Evolutionary conservation across 2,329 filamentous ascomycete species (phyloP).

Genomic region (Hypocreales sp.): DNA sequence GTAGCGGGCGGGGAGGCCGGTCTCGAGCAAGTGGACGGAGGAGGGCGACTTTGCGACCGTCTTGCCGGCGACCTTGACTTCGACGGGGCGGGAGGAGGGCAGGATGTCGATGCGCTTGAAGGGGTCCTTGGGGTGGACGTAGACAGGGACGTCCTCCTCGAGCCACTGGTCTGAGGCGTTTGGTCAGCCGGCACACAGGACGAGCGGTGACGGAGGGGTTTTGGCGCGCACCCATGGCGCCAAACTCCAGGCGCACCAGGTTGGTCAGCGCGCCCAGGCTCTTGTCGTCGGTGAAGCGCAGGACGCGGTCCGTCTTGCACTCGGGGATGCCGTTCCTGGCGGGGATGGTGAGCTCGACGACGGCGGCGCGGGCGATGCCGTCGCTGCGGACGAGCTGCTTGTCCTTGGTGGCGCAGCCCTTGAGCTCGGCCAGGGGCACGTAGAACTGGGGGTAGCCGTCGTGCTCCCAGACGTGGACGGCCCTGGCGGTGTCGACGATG

Average conservation of each 20-base stretch:
- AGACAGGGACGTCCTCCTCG: conserved; percentile 44
- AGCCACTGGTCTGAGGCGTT: conserved; percentile 20
- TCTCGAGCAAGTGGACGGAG: conserved; percentile 43
- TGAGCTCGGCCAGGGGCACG: conserved; percentile 15
- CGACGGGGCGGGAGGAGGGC: conserved; percentile 34
- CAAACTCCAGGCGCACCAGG: conserved; percentile 18
- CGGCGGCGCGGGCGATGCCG: conserved; percentile 10
- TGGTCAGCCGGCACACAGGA: not conserved
- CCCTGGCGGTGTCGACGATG: conserved; percentile 21
- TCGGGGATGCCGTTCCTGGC: conserved; percentile 9
- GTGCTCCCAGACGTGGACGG: conserved; percentile 28
- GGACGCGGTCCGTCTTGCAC: conserved; percentile 15
- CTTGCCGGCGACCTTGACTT: conserved; percentile 29
- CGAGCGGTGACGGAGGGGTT: fast-evolving
- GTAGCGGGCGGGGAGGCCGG: conserved; percentile 39
- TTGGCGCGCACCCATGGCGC: conserved; percentile 14
- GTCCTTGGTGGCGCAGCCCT: conserved; percentile 12
- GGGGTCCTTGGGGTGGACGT: conserved; percentile 50
- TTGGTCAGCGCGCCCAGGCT: conserved; percentile 16
- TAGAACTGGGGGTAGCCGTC: conserved; percentile 31
- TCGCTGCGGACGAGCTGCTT: conserved; percentile 10
- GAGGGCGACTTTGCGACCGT: conserved; percentile 29
- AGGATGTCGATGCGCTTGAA: conserved; percentile 50
- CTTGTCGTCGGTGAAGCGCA: conserved; percentile 23
- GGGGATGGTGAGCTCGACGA: conserved; percentile 16